Base-by-base conservation (phyloP, 2,329 filamentous ascomycete species). In the Clonostachys byssicola region DNA sequence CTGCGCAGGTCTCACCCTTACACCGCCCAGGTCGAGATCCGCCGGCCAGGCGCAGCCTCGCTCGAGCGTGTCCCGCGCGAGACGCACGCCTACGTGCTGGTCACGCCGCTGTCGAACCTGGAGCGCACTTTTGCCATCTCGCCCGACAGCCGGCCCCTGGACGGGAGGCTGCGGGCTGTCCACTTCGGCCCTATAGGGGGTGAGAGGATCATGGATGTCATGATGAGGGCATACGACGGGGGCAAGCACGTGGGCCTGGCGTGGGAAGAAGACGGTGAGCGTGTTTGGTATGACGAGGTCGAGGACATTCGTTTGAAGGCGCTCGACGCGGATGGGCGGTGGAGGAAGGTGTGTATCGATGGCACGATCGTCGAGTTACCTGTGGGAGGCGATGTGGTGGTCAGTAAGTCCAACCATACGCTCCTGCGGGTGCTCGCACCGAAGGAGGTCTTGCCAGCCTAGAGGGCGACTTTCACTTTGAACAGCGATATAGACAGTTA, bases 271-370 rank as follows among this genome's bases (percentile, higher is more conserved):
- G 72, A 75, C 18, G 74, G 85, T 12, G 75, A 86, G 35, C 71
- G 71, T 3, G 85, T 96, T 1, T 75, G 75, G 0, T 96, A 96
- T 61, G 80, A 87, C 16, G 77, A 81, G 46, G 75, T 94, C 7
- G 79, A 86, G 3, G 79, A 79, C 45, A 54, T 96, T 16, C 74
- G 69, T 49, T 81, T 96, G 42, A 75, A 79, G 14, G 83, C 89
- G 35, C 52, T 71, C 2, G 88, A 94, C 58, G 71, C 79, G 14
- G 82, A 89, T n/a, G 72, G 71, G 42, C 73, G 83, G 45, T 96
- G 91, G 91, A 76, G 92, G 51, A 82, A 92, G 59, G 79, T 95
- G 13, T 97, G 92, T 62, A 75, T 97, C n/a, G 92, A 97, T 64
- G 92, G 92, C 4, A 90, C 86, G 46, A 95, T 95, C 57, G 81